Percentiles rank a stretch among this genome's conserved stretches.
Conservation (phyloP, 345 rosid genomes). For the Schrenkiella parvula region DNA sequence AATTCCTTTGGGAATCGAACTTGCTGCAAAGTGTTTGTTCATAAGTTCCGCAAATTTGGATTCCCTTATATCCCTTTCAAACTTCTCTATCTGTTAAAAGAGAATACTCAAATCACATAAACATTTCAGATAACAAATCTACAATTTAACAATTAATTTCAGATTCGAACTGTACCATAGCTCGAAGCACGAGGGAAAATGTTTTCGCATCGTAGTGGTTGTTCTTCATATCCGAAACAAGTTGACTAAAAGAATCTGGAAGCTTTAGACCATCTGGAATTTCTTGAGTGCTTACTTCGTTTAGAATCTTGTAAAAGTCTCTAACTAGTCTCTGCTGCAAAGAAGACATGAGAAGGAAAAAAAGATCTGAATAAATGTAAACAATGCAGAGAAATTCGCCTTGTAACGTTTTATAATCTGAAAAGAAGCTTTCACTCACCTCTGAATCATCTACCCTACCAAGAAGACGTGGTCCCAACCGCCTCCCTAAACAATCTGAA, state of each 20-base stretch:
- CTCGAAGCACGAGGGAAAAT: constrained; percentile 72
- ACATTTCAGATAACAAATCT: background rate
- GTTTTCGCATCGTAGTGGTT: constrained; percentile 85
- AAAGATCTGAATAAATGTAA: constrained; percentile 24
- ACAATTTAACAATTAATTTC: background rate
- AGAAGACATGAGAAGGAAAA: constrained; percentile 24
- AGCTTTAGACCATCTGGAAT: constrained; percentile 80
- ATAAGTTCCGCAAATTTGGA: constrained; percentile 89
- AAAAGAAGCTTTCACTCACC: constrained; percentile 43
- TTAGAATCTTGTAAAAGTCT: constrained; percentile 82
- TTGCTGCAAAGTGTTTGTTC: constrained; percentile 99
- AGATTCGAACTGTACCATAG: constrained; percentile 58
- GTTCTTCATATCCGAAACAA: constrained; percentile 84
- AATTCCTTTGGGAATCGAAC: constrained; percentile 96
- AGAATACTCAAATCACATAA: constrained; percentile 3
- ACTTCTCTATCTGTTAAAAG: constrained; percentile 74
- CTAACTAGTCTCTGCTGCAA: constrained; percentile 72
- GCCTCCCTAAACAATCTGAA: constrained; percentile 96
- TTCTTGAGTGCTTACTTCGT: constrained; percentile 73
- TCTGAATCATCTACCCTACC: constrained; percentile 84
- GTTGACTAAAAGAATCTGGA: constrained; percentile 84
- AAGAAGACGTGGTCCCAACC: constrained; percentile 92
- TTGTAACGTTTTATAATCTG: background rate
- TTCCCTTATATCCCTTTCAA: constrained; percentile 83
- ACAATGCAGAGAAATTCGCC: constrained; percentile 8